Evolutionary conservation across 2,329 filamentous ascomycete genomes (phyloP).

Genomic region (Aspergillus sp.): DNA sequence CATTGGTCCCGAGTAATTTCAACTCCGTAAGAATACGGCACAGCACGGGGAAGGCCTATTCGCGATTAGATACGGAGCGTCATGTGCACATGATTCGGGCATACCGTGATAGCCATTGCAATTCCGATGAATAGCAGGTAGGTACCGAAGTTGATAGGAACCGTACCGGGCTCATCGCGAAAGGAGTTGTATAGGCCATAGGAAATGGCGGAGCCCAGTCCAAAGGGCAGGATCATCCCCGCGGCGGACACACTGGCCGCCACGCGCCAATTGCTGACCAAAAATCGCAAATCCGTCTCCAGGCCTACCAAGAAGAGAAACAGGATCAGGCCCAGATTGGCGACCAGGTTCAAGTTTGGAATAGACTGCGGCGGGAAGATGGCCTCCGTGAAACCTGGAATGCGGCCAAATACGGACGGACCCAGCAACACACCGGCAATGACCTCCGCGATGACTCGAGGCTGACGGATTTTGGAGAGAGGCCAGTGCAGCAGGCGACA

Average conservation of each 20-base stretch:
- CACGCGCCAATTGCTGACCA: conserved; percentile 76
- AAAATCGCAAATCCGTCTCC: conserved; percentile 78
- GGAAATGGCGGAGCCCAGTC: conserved; percentile 74
- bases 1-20: conserved; percentile 77
- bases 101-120: conserved; percentile 83
- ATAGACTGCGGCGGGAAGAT: conserved; percentile 79
- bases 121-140: conserved; percentile 84
- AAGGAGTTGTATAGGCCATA: conserved; percentile 80
- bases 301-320: conserved; percentile 87
- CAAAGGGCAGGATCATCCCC: conserved; percentile 82
- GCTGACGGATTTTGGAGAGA: conserved; percentile 73
- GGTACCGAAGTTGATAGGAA: conserved; percentile 60
- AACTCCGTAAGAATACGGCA: conserved; percentile 92
- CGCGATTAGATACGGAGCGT: neutral
- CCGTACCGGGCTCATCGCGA: conserved; percentile 53
- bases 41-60: conserved; percentile 75
- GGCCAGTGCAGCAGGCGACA: conserved; percentile 74
- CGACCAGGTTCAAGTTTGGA: conserved; percentile 71
- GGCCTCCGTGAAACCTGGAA: conserved; percentile 71
- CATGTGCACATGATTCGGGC: neutral
- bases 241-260: conserved; percentile 74
- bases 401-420: conserved; percentile 82
- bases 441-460: conserved; percentile 80
- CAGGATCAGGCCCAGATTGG: conserved; percentile 78
- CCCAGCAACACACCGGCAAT: conserved; percentile 82